Evolutionary conservation across 148 eudicot species (phyloP).

Genomic region (Suaeda aralocaspica): DNA sequence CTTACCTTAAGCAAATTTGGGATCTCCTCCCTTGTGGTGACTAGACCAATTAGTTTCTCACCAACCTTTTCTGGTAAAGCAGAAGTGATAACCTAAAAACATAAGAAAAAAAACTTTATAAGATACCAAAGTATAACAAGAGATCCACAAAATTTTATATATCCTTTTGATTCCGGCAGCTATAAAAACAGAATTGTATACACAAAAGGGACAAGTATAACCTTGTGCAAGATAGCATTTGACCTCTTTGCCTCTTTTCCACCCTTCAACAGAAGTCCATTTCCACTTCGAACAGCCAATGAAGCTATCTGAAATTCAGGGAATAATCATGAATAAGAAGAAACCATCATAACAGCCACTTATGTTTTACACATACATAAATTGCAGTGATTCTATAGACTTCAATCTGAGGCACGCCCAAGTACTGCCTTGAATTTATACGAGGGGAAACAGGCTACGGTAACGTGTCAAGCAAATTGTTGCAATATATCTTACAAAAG

Average conservation of each 20-base stretch:
- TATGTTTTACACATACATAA: no score
- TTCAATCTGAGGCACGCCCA: background rate
- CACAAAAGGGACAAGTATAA: conserved; percentile 22
- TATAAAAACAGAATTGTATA: background rate
- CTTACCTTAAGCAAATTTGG: conserved; percentile 85
- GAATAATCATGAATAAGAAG: background rate
- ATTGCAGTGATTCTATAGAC: background rate
- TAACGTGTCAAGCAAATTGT: background rate
- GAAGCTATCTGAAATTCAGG: conserved; percentile 67
- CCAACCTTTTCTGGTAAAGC: conserved; percentile 77
- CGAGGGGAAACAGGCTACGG: background rate
- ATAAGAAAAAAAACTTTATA: background rate
- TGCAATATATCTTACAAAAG: background rate
- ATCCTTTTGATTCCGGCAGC: background rate
- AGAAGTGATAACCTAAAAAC: conserved; percentile 64
- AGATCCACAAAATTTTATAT: no score
- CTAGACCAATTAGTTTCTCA: conserved; percentile 72
- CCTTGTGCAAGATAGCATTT: conserved; percentile 87
- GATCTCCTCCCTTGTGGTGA: conserved; percentile 88
- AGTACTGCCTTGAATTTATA: background rate
- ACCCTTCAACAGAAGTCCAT: conserved; percentile 91
- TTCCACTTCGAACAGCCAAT: conserved; percentile 86
- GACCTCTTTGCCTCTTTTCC: conserved; percentile 94
- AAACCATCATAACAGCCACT: background rate
- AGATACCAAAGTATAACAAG: no score